phyloP scores from a whole-genome alignment of 805 yeast species.

The Saccharomycopsis schoenii region DNA sequence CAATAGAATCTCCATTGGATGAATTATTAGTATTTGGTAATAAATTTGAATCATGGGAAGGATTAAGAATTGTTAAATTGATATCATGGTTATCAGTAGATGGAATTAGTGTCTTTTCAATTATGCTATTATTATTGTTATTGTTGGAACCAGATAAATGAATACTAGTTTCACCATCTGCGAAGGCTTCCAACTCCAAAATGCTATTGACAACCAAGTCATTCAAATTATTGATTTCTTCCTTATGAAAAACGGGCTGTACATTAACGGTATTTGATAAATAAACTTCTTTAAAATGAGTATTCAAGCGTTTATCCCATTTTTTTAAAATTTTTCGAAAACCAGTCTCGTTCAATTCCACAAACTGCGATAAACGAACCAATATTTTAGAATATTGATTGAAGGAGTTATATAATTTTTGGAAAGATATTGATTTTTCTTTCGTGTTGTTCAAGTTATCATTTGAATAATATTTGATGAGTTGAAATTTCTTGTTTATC shows the following conservation, averaged over 20 bases:
- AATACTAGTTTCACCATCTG: constrained; percentile 37
- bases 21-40: constrained; percentile 17
- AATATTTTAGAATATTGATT: constrained; percentile 84
- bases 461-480: constrained; percentile 22
- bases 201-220: constrained; percentile 61
- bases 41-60: constrained; percentile 3
- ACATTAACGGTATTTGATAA: constrained; percentile 88
- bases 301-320: constrained; percentile 96
- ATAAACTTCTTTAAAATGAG: constrained; percentile 88
- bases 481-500: constrained; percentile 56
- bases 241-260: constrained; percentile 91
- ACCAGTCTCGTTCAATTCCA: constrained; percentile 91
- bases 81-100: background rate
- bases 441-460: background rate
- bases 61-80: background rate
- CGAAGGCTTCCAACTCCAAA: constrained; percentile 65
- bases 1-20: constrained; percentile 37
- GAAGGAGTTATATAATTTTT: constrained; percentile 79
- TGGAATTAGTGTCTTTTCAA: background rate
- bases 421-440: constrained; percentile 55
- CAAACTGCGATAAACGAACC: constrained; percentile 82
- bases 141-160: constrained; percentile 11
- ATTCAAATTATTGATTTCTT: constrained; percentile 73
- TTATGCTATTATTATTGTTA: background rate
- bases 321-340: constrained; percentile 91